These are phyloP conservation scores for Auricularia heimuer DNA, from an alignment of 768 basidiomycete genomes.

Conservation along the genomic window DNA sequence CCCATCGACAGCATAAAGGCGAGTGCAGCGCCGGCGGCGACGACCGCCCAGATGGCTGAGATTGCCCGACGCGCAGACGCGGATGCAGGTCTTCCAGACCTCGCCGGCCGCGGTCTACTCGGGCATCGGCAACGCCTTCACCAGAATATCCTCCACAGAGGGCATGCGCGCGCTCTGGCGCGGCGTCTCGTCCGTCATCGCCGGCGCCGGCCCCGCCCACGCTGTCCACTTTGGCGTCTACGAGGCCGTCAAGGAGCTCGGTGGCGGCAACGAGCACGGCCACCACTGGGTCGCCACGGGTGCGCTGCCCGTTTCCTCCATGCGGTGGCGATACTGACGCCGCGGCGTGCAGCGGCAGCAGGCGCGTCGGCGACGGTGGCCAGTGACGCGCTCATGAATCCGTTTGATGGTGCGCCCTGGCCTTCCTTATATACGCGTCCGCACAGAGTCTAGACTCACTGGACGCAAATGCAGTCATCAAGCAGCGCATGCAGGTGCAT, in stretches of 20 bases:
- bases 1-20: conserved; percentile 98
- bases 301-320: conserved; percentile 31
- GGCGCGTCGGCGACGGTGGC: conserved; percentile 93
- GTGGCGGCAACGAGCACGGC: conserved; percentile 66
- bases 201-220: conserved; percentile 96
- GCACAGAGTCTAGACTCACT: background rate
- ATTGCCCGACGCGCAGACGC: conserved; percentile 50
- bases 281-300: conserved; percentile 86
- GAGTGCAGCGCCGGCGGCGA: conserved; percentile 18
- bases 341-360: conserved; percentile 56
- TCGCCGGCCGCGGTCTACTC: conserved; percentile 81
- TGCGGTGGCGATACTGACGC: background rate
- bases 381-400: conserved; percentile 97
- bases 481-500: conserved; percentile 98
- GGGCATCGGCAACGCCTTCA: conserved; percentile 82
- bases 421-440: background rate
- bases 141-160: conserved; percentile 89
- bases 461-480: conserved; percentile 64
- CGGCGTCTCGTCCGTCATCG: conserved; percentile 89
- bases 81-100: conserved; percentile 95
- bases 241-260: conserved; percentile 88
- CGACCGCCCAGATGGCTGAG: background rate
- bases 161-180: conserved; percentile 88
- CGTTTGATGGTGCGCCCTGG: conserved; percentile 78
- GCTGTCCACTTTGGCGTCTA: conserved; percentile 96